These are phyloP conservation scores for Tricholoma furcatifolium DNA, from an alignment of 768 basidiomycete species.

Conservation along the genomic window DNA sequence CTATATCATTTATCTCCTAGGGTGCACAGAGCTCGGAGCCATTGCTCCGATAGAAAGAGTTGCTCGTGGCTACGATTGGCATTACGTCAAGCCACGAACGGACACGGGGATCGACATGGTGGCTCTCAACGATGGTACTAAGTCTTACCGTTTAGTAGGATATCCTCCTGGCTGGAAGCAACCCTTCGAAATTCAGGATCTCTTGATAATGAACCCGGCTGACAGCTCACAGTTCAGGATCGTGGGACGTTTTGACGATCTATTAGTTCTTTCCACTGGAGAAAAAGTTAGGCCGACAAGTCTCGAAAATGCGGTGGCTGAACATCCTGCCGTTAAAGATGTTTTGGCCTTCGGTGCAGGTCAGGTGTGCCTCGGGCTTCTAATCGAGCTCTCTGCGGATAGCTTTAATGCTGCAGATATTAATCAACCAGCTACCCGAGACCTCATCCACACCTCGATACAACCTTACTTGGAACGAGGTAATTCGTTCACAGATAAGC, in stretches of 20 bases:
- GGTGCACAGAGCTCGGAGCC: constrained; percentile 36
- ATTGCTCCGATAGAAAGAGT: constrained; percentile 33
- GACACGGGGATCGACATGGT: constrained; percentile 29
- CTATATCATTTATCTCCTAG: constrained; percentile 12
- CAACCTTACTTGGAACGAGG: constrained; percentile 32
- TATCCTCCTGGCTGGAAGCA: constrained; percentile 32
- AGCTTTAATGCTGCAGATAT: constrained; percentile 14
- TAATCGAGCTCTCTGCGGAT: constrained; percentile 30
- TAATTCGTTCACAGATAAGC: constrained; percentile 34
- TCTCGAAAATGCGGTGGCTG: constrained; percentile 30
- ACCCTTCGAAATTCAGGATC: constrained; percentile 35
- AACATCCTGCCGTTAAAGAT: constrained; percentile 35
- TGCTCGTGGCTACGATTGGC: constrained; percentile 33
- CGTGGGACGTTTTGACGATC: constrained; percentile 38
- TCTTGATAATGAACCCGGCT: constrained; percentile 30
- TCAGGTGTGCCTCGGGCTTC: constrained; percentile 31
- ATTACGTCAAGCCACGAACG: constrained; percentile 33
- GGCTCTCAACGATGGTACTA: constrained; percentile 23
- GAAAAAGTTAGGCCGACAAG: constrained; percentile 38
- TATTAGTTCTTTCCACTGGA: constrained; percentile 41
- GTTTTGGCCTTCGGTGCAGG: constrained; percentile 38
- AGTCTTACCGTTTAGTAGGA: constrained; percentile 28
- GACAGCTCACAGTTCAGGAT: constrained; percentile 32
- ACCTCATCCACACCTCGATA: constrained; percentile 21
- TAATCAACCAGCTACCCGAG: constrained; percentile 13